A percentile compares a stretch with the other conserved stretches of the same genome.
phyloP scores from a whole-genome alignment of 2,329 filamentous ascomycete genomes.

The Seiridium cupressi region DNA sequence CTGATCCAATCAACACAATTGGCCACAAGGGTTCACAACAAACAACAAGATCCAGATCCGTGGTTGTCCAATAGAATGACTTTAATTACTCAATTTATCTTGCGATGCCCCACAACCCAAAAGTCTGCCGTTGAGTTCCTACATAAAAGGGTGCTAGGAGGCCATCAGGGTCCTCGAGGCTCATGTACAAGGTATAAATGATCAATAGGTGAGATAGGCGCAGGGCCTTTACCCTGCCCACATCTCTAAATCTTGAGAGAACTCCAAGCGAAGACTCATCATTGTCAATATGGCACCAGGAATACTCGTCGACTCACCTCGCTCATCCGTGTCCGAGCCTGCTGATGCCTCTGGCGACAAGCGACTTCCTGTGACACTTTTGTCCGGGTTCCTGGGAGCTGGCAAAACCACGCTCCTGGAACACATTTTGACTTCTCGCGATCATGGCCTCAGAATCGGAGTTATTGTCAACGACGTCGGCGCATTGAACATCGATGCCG shows the following conservation, averaged over 20 bases:
- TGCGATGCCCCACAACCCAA: background rate
- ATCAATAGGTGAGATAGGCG: background rate
- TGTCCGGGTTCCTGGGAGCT: slow-evolving; percentile 11
- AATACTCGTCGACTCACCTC: slow-evolving; percentile 1
- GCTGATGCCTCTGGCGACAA: background rate
- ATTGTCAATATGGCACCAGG: background rate
- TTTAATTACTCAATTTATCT: background rate
- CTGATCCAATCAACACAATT: background rate
- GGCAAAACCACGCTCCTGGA: slow-evolving; percentile 72
- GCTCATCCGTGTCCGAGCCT: background rate
- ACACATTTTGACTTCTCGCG: slow-evolving; percentile 61
- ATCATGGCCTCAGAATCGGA: slow-evolving; percentile 67
- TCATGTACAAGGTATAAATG: background rate
- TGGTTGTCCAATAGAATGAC: background rate
- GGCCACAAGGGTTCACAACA: background rate
- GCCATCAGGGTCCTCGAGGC: slow-evolving; percentile 1
- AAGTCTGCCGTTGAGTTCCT: background rate
- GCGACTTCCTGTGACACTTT: slow-evolving; percentile 10
- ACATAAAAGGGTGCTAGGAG: background rate
- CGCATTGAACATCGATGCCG: slow-evolving; percentile 28
- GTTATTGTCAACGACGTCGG: slow-evolving; percentile 75
- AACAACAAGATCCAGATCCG: background rate
- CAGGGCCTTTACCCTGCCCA: background rate
- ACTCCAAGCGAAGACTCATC: background rate
- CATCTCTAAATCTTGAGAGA: background rate